Base-by-base conservation (phyloP, 2,329 filamentous ascomycete genomes). In the Microascus cirrosus region DNA sequence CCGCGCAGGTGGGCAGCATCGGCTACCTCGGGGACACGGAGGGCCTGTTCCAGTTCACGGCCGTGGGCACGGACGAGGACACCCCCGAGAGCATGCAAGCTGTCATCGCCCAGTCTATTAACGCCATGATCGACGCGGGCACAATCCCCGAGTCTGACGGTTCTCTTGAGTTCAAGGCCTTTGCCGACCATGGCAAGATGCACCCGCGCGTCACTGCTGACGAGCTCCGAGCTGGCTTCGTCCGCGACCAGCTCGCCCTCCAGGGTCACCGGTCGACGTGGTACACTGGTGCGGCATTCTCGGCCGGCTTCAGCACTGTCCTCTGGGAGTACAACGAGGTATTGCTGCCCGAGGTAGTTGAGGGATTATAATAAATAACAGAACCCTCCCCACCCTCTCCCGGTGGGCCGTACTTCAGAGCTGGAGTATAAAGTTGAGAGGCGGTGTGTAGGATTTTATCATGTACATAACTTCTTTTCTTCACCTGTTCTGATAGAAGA, bases 211-310 rank as follows among this genome's bases (percentile, higher is more conserved):
- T 74, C 0, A 62, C 68, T 0, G 61, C 64, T 1, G 63, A 69
- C 1, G 66, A 68, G 11, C 71, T 78, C 57, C 62, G 60, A 20
- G 60, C 58, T 10, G 74, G 75, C 0, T 77, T 77, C 54, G 73
- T 78, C 58, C 65, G 68, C 36, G 61, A 69, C 48, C 64, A 76
- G 54, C 69, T 73, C 62, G 69, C 63, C 2, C 63, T 79, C 28
- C 76, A 78, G 63, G 76, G 76, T 0, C 60, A 69, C 18, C 64
- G 67, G n/a, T 71, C 69, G n/a, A 78, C 75, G 0, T 78, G 66
- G 63, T 77, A 71, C 61, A 77, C 74, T 0, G 75, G 76, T 1
- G 69, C 70, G 18, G 70, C 74, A 4, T 75, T 65, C 56, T 65
- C 67, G 15, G 64, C 63, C 0, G 62, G 63, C 13, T 70, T 70